Base-by-base conservation (phyloP, 1,284 basidiomycete species). In the Tilletia setariae region DNA sequence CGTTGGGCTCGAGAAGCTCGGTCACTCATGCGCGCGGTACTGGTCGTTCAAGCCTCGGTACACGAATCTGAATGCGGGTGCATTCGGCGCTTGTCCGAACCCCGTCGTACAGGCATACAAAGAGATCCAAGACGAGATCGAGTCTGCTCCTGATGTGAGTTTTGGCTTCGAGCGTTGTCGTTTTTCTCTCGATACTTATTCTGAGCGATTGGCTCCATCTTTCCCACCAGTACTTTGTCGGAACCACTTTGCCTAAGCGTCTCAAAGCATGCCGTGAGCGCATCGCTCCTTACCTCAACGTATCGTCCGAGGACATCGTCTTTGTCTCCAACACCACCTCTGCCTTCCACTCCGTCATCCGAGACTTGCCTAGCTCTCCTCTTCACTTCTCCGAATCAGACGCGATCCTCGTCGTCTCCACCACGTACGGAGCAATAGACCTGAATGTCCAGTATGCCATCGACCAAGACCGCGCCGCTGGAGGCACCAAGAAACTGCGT, bases 311-410 rank as follows among this genome's bases (percentile, higher is more conserved):
- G 25, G 78, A 83, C 51, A 35, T 83, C 1, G 82, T 79, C 44
- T 69, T 83, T 42, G 75, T 83, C 3, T 47, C 69, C 35, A 83
- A 82, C 63, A 77, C 82, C 1, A 82, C 83, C 8, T 71, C 70
- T 1, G 82, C 79, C 11, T 74, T 82, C 68, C 82, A 83, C 65
- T 70, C 70, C 2, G 77, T 79, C 0, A 44, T 83, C 16, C 67
- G 79, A 0, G 75, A 74, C 6, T 25, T 83, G 28, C 70, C 74
- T 28, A 67, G 70, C 1, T 65, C 64, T 0, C 16, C 28, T 15
- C 6, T 40, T 40, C 35, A 40, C 11, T 82, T 77, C 78, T 40
- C 75, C 47, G 69, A 77, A 43, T 70, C 73, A 6, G 82, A 83
- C 47, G 73, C 70, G 11, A 70, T 83, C 19, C 68, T 83, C 46